These are phyloP conservation scores for Pseudocercospora vitis DNA, from an alignment of 2,329 filamentous ascomycete species.

Conservation along the genomic window DNA sequence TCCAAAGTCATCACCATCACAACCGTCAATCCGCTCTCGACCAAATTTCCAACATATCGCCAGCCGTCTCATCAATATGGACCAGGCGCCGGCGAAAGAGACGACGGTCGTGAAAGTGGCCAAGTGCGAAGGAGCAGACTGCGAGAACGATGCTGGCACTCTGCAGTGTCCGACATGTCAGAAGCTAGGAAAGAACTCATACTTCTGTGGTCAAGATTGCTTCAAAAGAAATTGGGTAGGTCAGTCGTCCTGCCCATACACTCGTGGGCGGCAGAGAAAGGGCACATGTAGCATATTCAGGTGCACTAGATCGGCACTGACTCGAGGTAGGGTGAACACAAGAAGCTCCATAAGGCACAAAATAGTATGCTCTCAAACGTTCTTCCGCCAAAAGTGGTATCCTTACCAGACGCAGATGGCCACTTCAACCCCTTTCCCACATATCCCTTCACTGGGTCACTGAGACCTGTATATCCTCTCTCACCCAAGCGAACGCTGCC, in stretches of 20 bases:
- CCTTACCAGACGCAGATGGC: conserved; percentile 84
- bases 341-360: conserved; percentile 78
- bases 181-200: conserved; percentile 86
- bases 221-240: conserved; percentile 98
- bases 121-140: conserved; percentile 79
- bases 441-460: conserved; percentile 75
- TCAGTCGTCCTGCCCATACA: conserved; percentile 26
- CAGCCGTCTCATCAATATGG: conserved; percentile 23
- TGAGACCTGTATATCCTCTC: conserved; percentile 73
- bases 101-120: conserved; percentile 51
- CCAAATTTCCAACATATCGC: not conserved
- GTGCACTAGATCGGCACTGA: conserved; percentile 18
- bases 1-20: too few species aligned
- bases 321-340: conserved; percentile 69
- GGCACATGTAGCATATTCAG: conserved; percentile 6
- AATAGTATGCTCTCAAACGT: conserved; percentile 68
- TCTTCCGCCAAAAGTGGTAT: conserved; percentile 76
- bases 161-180: conserved; percentile 95
- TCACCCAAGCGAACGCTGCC: conserved; percentile 72
- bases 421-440: conserved; percentile 89
- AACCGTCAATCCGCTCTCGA: too few species aligned
- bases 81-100: conserved; percentile 39
- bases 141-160: conserved; percentile 78
- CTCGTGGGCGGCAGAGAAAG: conserved; percentile 21
- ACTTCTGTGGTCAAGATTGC: conserved; percentile 97